A percentile compares a stretch with the other conserved stretches of the same genome.
Evolutionary conservation across 2,329 filamentous ascomycete species (phyloP).

Genomic region (Cladosporium sp.): DNA sequence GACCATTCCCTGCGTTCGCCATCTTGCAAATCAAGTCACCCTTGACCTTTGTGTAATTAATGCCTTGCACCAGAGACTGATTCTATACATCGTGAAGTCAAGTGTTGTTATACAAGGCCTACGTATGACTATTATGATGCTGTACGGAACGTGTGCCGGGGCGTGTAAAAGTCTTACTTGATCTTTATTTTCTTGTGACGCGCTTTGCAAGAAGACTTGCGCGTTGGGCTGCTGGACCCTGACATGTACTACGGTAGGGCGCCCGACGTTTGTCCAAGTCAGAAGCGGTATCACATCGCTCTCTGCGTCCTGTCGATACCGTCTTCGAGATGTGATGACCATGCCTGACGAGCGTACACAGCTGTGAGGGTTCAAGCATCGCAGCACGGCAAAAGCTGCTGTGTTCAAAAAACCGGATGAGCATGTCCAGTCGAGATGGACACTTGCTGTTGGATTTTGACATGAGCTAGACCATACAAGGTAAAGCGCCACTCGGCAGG

Average conservation of each 20-base stretch:
- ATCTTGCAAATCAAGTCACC: background rate
- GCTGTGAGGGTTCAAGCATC: too few species aligned
- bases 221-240: background rate
- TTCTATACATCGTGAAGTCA: too few species aligned
- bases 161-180: constrained; percentile 6
- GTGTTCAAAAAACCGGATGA: background rate
- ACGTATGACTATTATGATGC: background rate
- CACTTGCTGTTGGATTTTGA: too few species aligned
- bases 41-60: background rate
- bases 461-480: too few species aligned
- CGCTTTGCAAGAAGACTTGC: background rate
- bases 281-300: background rate
- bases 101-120: too few species aligned
- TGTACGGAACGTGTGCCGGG: background rate
- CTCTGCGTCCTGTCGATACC: too few species aligned
- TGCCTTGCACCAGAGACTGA: background rate
- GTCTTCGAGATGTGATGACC: background rate
- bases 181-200: constrained; percentile 1
- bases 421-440: too few species aligned
- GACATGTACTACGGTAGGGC: constrained; percentile 4
- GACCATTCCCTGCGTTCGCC: background rate
- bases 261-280: background rate
- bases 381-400: background rate
- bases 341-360: too few species aligned
- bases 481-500: too few species aligned